Conservation (phyloP, 2,329 filamentous ascomycete species). For the Colletotrichum truncatum region DNA sequence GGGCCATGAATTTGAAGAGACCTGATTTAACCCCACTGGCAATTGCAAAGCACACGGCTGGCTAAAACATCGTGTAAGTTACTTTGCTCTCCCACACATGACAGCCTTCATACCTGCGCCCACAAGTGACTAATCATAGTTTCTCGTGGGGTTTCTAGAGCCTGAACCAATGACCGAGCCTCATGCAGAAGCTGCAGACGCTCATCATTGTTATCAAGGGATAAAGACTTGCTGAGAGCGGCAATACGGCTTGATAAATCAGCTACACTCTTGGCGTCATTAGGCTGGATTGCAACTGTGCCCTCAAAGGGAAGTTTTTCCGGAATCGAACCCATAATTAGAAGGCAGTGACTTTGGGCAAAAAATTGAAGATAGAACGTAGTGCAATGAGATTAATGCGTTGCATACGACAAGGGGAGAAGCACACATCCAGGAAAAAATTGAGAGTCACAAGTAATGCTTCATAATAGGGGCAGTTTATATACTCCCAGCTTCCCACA, state of each 20-base stretch:
- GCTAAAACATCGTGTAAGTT: background rate
- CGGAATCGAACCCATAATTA: constrained; percentile 3
- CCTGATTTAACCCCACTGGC: background rate
- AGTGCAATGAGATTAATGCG: too few relatives aligned
- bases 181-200: constrained; percentile 4
- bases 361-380: background rate
- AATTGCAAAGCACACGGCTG: background rate
- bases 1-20: constrained; percentile 6
- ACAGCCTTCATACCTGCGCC: constrained; percentile 36
- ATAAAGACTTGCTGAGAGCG: background rate
- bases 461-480: background rate
- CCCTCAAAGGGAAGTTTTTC: background rate
- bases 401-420: too few relatives aligned
- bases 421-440: background rate
- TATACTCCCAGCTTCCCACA: too few relatives aligned
- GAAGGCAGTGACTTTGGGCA: background rate
- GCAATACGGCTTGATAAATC: background rate
- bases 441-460: background rate
- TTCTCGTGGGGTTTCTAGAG: constrained; percentile 41
- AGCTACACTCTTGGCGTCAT: background rate
- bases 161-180: constrained; percentile 8
- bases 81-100: background rate
- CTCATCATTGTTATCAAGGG: background rate
- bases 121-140: constrained; percentile 41
- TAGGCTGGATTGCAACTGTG: background rate